Base-by-base conservation (phyloP, 192 early-diverging fungal species). In the Backusella westeae region DNA sequence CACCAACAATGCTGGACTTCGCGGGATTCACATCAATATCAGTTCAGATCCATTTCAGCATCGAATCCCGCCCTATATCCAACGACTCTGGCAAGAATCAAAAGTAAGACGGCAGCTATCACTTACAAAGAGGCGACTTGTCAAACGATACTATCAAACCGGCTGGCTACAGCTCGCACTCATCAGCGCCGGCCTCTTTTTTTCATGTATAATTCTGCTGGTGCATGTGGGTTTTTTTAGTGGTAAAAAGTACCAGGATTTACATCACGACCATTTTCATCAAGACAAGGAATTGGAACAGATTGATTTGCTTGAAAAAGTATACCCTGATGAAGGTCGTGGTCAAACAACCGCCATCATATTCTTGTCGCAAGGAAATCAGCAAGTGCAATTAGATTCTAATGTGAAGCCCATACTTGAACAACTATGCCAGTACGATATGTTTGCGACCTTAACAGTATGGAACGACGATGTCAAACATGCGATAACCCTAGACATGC, bases 381-480 rank as follows among this genome's bases (percentile, higher is more conserved):
- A 67, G 32, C 2, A 14, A 19, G 81, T 80, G 26, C 70, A 78
- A 72, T 12, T 63, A 10, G 46, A 86, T 39, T 84, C 83, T 10
- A 81, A 77, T 17, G 34, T 89, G 10, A 81, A 84, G 69, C 78
- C 84, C 53, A 84, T 86, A 34, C 79, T 89, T 6, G 76, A 82
- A 21, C 77, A 86, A 34, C 67, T 87, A n/a, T 89, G 88, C 69
- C 79, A 82, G 34, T 85, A 88, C 65, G 74, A 82, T n/a, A 87
- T 89, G 84, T 89, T 89, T 77, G 81, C 85, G 56, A 81, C 79
- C 41, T 81, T 86, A 21, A 82, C 88, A 75, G 83, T 89, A 46
- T 89, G 88, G 88, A 86, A 87, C 52, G 85, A 89, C 74, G 81
- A 89, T 74, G 74, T 75, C 9, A 77, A 78, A 68, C 68, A 3